phyloP scores from a whole-genome alignment of 2,329 filamentous ascomycete genomes.

The Capronia epimyces region DNA sequence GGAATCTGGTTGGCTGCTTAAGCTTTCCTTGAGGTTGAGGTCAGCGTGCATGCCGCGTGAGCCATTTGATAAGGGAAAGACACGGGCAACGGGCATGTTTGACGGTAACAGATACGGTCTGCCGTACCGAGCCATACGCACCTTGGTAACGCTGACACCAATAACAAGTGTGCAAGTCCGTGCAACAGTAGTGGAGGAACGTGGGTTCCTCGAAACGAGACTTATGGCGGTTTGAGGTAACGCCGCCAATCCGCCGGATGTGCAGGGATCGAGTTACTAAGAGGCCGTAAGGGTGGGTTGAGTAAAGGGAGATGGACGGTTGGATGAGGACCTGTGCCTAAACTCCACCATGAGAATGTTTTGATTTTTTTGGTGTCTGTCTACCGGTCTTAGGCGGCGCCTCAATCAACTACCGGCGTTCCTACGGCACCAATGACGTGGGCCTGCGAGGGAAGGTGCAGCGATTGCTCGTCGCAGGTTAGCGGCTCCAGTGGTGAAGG shows the following conservation, averaged over 20 bases:
- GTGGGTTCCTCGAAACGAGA: conserved; percentile 1
- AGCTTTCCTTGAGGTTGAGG: conserved; percentile 29
- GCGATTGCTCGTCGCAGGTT: neutral
- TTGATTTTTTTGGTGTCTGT: neutral
- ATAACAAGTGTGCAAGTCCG: neutral
- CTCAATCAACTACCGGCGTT: neutral
- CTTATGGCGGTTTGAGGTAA: conserved; percentile 10
- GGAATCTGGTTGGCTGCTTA: conserved; percentile 30
- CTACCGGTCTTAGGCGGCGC: neutral
- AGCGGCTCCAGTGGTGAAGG: neutral
- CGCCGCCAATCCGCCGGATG: conserved; percentile 6
- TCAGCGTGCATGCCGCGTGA: conserved; percentile 30
- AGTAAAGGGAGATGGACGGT: conserved; percentile 3
- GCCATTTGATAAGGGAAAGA: conserved; percentile 28
- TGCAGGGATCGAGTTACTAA: conserved; percentile 14
- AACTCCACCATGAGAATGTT: conserved; percentile 1
- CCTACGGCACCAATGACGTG: neutral
- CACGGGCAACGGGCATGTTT: conserved; percentile 6
- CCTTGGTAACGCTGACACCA: conserved; percentile 11
- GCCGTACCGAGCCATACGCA: conserved; percentile 19
- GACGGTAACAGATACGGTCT: conserved; percentile 15
- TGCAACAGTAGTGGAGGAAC: conserved; percentile 5
- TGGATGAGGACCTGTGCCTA: conserved; percentile 2
- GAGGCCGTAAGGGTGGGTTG: conserved; percentile 1
- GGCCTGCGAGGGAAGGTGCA: neutral